Base-by-base conservation (phyloP, 495 filamentous ascomycete species). In the Stereocaulon alpinum region DNA sequence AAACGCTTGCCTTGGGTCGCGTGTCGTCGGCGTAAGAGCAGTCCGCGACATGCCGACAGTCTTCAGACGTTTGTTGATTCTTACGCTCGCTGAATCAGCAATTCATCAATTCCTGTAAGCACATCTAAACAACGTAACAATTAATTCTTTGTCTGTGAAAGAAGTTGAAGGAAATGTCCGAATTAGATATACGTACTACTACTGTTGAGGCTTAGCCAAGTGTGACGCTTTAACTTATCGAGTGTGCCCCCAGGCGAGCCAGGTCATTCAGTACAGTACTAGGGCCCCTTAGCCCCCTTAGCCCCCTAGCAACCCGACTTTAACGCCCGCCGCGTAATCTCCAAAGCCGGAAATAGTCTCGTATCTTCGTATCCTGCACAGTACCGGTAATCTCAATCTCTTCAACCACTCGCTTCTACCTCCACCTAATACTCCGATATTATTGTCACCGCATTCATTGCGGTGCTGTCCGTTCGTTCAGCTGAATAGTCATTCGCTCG, bases 241-340 rank as follows among this genome's bases (percentile, higher is more conserved):
- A 34, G n/a, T 27, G 48, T 40, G 55, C 43, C 55, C 55, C 30
- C 47, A 58, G 55, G 32, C 24, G 24, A 24, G 24, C 24, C 24
- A 1, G 24, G 24, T 24, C 24, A 24, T n/a, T n/a, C n/a, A n/a
- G n/a, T n/a, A n/a, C n/a, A n/a, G n/a, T n/a, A n/a, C 24, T 24
- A 24, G 24, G 24, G 1, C 24, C 24, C 24, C 24, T 37, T 9
- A 2, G 34, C 34, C 34, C 34, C 34, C 7, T 37, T 49, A 58
- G 47, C 47, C 47, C 30, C 24, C 47, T 50, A 45, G 44, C 43
- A 58, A 50, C 32, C 44, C 43, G 34, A 27, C 34, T 40, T 58
- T 40, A 27, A 43, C 56, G 55, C 44, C 32, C 55, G 44, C 43
- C 56, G 56, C 56, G 56, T 58, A 45, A 58, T 22, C 56, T 34